Evolutionary conservation across 1,284 basidiomycete species (phyloP).

Genomic region (Trametes hirsuta): DNA sequence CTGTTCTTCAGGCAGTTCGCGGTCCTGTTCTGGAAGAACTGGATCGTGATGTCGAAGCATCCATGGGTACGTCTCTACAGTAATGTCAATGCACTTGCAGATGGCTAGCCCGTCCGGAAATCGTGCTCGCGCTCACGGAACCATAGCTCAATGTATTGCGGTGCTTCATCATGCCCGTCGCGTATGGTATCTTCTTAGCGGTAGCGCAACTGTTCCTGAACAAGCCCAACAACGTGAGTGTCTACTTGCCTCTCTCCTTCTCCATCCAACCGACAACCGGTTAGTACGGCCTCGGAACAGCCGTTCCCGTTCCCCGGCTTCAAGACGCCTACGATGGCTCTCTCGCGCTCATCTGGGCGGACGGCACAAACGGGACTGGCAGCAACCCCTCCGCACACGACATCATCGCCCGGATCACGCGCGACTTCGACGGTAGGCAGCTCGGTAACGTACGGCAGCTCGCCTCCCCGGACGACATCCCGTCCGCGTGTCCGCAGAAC

Average conservation of each 20-base stretch:
- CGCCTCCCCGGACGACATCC: constrained; percentile 51
- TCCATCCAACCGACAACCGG: neutral
- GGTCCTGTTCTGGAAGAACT: constrained; percentile 75
- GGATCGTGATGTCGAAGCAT: constrained; percentile 69
- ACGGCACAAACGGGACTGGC: constrained; percentile 57
- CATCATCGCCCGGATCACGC: constrained; percentile 60
- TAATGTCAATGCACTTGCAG: neutral
- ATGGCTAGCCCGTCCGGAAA: neutral
- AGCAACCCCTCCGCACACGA: constrained; percentile 50
- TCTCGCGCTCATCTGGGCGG: constrained; percentile 64
- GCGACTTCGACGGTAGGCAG: constrained; percentile 51
- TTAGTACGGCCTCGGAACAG: constrained; percentile 68
- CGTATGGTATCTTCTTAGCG: constrained; percentile 70
- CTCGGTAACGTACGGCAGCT: constrained; percentile 50
- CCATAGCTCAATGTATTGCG: constrained; percentile 63
- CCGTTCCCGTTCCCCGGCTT: constrained; percentile 54
- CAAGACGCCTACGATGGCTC: constrained; percentile 53
- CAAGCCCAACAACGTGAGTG: constrained; percentile 58
- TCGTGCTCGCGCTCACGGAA: neutral
- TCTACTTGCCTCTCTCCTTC: neutral
- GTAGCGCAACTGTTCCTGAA: constrained; percentile 61
- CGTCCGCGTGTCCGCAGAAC: constrained; percentile 68
- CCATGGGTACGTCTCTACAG: constrained; percentile 53
- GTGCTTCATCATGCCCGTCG: constrained; percentile 70
- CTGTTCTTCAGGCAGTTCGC: constrained; percentile 64